Evolutionary conservation across 192 early-diverging fungal genomes (phyloP).

Genomic region (Backusella tuberculispora): DNA sequence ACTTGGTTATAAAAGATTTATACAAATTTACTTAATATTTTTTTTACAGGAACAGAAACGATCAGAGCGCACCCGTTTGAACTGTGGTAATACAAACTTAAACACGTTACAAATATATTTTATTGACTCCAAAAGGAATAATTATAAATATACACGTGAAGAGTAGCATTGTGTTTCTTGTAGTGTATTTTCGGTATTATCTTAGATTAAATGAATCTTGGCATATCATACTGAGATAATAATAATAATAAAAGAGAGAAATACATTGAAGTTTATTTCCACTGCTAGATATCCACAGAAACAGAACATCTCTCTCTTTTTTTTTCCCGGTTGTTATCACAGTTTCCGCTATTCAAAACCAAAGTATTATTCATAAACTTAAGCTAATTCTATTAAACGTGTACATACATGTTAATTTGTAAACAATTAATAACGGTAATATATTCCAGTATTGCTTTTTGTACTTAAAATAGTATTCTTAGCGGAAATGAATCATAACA

Average conservation of each 20-base stretch:
- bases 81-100: no score
- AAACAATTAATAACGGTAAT: no score
- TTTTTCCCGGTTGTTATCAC: background rate
- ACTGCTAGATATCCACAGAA: background rate
- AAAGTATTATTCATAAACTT: background rate
- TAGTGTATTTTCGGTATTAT: background rate
- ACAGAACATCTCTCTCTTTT: background rate
- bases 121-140: background rate
- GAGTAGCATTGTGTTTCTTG: background rate
- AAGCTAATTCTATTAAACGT: no score
- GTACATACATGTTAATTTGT: no score
- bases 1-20: no score
- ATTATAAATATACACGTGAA: background rate
- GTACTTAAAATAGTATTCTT: no score
- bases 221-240: slow-evolving; percentile 2
- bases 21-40: background rate
- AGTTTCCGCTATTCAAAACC: background rate
- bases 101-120: no score
- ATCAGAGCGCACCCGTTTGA: no score
- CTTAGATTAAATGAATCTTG: background rate
- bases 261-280: no score
- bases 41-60: background rate
- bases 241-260: background rate
- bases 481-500: no score
- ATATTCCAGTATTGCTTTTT: no score